Percentiles rank a stretch among this genome's conserved stretches.
phyloP scores from a whole-genome alignment of 441 rosid species.

The Euphorbia corollata region DNA sequence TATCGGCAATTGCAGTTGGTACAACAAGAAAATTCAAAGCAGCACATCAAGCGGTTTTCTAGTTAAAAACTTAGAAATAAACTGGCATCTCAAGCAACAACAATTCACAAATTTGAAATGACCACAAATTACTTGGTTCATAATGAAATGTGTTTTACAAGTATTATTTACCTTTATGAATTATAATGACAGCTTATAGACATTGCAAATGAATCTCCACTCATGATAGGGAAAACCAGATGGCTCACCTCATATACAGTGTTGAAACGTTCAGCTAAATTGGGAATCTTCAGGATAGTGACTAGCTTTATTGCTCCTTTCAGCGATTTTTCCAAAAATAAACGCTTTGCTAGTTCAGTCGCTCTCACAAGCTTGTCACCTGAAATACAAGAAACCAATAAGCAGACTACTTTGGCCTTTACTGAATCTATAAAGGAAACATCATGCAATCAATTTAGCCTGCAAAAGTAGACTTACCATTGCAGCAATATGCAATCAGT shows the following conservation, averaged over 20 bases:
- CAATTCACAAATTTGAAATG: too few relatives aligned
- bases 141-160: too few relatives aligned
- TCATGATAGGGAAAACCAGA: slow-evolving; percentile 7
- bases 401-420: background rate
- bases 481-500: slow-evolving; percentile 83
- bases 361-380: slow-evolving; percentile 87
- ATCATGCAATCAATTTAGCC: background rate
- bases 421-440: background rate
- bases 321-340: slow-evolving; percentile 76
- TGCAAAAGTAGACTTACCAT: slow-evolving; percentile 44
- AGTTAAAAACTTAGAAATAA: too few relatives aligned
- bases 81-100: too few relatives aligned
- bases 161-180: too few relatives aligned
- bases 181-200: too few relatives aligned
- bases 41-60: too few relatives aligned
- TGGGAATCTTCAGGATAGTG: slow-evolving; percentile 81
- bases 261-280: slow-evolving; percentile 79
- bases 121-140: too few relatives aligned
- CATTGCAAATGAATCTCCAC: too few relatives aligned
- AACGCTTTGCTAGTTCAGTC: slow-evolving; percentile 64
- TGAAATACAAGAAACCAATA: slow-evolving; percentile 24
- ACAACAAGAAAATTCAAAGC: too few relatives aligned
- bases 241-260: slow-evolving; percentile 58
- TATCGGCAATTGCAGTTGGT: too few relatives aligned
- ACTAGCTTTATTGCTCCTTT: slow-evolving; percentile 87